Conservation (phyloP, 1,139 yeast species). For the Nematodospora anomalae region DNA sequence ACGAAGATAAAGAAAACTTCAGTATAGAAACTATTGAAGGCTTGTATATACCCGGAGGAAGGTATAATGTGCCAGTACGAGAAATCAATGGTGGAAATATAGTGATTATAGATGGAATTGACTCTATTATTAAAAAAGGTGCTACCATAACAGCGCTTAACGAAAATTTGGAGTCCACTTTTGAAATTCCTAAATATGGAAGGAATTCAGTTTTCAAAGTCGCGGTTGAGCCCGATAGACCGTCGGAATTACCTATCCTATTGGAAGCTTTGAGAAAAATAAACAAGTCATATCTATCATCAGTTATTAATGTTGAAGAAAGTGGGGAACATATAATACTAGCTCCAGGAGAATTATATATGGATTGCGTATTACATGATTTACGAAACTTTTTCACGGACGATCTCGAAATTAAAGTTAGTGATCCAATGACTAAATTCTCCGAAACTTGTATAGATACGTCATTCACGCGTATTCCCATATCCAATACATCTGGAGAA, state of each 20-base stretch:
- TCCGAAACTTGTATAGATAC: slow-evolving; percentile 73
- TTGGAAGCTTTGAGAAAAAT: slow-evolving; percentile 65
- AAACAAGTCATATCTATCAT: slow-evolving; percentile 64
- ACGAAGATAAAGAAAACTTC: slow-evolving; percentile 55
- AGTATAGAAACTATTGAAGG: slow-evolving; percentile 40
- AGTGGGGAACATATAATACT: slow-evolving; percentile 82
- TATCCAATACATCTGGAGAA: slow-evolving; percentile 54
- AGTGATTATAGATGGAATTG: slow-evolving; percentile 68
- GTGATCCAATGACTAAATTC: slow-evolving; percentile 81
- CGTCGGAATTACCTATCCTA: slow-evolving; percentile 75
- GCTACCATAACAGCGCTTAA: slow-evolving; percentile 38
- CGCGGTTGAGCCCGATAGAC: slow-evolving; percentile 79
- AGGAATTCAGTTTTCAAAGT: slow-evolving; percentile 69
- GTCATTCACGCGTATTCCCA: slow-evolving; percentile 63
- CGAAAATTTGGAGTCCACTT: slow-evolving; percentile 19
- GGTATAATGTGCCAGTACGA: slow-evolving; percentile 61
- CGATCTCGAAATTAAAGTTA: slow-evolving; percentile 71
- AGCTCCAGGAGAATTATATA: slow-evolving; percentile 85
- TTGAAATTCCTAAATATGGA: slow-evolving; percentile 46
- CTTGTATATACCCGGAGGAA: slow-evolving; percentile 66
- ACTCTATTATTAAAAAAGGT: slow-evolving; percentile 54
- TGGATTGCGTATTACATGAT: slow-evolving; percentile 84
- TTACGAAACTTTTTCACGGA: slow-evolving; percentile 58
- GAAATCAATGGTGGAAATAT: slow-evolving; percentile 64
- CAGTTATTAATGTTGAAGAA: slow-evolving; percentile 72